A percentile compares a stretch with the other conserved stretches of the same genome.
phyloP scores from a whole-genome alignment of 2,329 filamentous ascomycete species.

The Talaromyces sp. region DNA sequence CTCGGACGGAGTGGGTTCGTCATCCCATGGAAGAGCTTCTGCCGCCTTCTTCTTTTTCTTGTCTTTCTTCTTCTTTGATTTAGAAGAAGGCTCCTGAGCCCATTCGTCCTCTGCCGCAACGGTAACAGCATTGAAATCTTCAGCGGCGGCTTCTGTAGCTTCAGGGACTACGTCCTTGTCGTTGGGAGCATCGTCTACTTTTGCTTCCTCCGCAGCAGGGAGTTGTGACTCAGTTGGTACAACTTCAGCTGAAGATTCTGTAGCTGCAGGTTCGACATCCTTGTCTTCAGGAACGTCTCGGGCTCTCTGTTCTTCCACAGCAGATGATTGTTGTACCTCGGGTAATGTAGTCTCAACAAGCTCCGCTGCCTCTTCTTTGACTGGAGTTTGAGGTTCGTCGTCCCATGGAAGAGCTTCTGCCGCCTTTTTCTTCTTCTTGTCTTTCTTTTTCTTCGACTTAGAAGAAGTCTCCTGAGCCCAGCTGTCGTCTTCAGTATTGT shows the following conservation, averaged over 20 bases:
- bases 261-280: background rate
- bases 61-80: conserved; percentile 36
- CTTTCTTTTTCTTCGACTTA: conserved; percentile 32
- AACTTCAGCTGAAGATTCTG: background rate
- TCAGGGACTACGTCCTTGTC: background rate
- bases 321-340: background rate
- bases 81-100: conserved; percentile 14
- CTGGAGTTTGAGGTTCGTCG: conserved; percentile 22
- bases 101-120: background rate
- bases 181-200: background rate
- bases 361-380: background rate
- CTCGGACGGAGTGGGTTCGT: conserved; percentile 19
- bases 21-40: conserved; percentile 24
- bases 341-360: background rate
- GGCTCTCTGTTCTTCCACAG: background rate
- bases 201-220: background rate
- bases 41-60: conserved; percentile 17
- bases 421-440: conserved; percentile 36
- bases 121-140: background rate
- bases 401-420: conserved; percentile 17
- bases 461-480: background rate
- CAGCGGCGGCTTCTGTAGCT: background rate
- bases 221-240: background rate
- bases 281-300: background rate
- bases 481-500: background rate